A percentile compares a stretch with the other conserved stretches of the same genome.
phyloP scores from a whole-genome alignment of 2,329 filamentous ascomycete species.

The Orbilia oligospora region DNA sequence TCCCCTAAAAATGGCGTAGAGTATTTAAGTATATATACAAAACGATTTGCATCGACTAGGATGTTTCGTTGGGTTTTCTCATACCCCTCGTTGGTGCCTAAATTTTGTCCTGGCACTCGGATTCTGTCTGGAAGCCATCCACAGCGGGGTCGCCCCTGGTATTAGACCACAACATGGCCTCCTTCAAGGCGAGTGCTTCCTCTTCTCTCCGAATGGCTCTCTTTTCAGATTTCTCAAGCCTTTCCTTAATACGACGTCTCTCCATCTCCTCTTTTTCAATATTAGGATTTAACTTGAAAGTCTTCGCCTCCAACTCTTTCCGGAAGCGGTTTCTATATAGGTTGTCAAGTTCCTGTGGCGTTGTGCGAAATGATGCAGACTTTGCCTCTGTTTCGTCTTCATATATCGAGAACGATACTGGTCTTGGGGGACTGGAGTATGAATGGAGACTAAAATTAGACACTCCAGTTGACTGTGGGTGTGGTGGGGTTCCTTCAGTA shows the following conservation, averaged over 20 bases:
- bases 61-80: background rate
- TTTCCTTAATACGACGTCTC: background rate
- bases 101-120: background rate
- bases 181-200: background rate
- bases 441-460: too few relatives aligned
- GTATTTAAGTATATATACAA: background rate
- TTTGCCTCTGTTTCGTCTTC: background rate
- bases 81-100: background rate
- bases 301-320: background rate
- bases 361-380: background rate
- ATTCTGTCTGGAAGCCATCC: background rate
- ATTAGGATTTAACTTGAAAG: background rate
- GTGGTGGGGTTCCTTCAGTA: too few relatives aligned
- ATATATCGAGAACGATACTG: too few relatives aligned
- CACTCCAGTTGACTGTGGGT: too few relatives aligned
- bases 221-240: background rate
- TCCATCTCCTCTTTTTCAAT: background rate
- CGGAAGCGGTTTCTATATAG: slow-evolving; percentile 1
- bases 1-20: too few relatives aligned
- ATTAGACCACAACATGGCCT: slow-evolving; percentile 6
- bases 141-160: background rate
- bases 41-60: too few relatives aligned
- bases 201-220: background rate
- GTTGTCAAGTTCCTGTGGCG: background rate
- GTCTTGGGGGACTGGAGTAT: too few relatives aligned